Evolutionary conservation across 208 protist genomes (phyloP).

Genomic region (Trypanosoma lewisi): DNA sequence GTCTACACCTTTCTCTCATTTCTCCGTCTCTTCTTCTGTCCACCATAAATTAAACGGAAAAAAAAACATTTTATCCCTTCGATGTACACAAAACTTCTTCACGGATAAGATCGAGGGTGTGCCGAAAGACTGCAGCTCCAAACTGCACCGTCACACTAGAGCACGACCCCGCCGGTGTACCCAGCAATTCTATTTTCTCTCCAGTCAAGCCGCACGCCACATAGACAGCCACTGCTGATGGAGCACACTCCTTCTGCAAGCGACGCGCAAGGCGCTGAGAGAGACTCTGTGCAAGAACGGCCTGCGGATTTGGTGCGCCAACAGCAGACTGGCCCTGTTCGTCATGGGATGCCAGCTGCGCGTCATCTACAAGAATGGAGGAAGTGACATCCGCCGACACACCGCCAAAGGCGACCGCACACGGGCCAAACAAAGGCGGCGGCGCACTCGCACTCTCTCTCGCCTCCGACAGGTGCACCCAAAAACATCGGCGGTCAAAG

Average conservation of each 20-base stretch:
- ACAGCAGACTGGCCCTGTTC: neutral
- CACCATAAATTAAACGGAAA: neutral
- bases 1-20: neutral
- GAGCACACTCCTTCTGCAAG: conserved; percentile 16
- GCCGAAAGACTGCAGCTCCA: conserved; percentile 35
- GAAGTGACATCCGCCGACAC: conserved; percentile 14
- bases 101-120: conserved; percentile 26
- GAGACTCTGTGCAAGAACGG: conserved; percentile 42
- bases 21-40: neutral
- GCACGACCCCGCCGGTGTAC: conserved; percentile 42
- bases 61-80: neutral
- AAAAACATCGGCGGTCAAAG: conserved; percentile 54
- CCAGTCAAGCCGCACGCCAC: conserved; percentile 55
- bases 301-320: conserved; percentile 26
- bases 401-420: conserved; percentile 30
- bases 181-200: conserved; percentile 41
- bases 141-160: conserved; percentile 54
- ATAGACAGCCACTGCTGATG: conserved; percentile 31
- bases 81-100: conserved; percentile 14
- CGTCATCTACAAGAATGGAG: conserved; percentile 34
- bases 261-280: conserved; percentile 39
- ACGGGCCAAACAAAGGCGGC: conserved; percentile 32
- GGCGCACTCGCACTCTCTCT: conserved; percentile 1
- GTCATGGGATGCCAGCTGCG: neutral
- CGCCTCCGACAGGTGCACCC: conserved; percentile 63